Evolutionary conservation across 495 filamentous ascomycete genomes (phyloP).

Genomic region (Amniculicola lignicola): DNA sequence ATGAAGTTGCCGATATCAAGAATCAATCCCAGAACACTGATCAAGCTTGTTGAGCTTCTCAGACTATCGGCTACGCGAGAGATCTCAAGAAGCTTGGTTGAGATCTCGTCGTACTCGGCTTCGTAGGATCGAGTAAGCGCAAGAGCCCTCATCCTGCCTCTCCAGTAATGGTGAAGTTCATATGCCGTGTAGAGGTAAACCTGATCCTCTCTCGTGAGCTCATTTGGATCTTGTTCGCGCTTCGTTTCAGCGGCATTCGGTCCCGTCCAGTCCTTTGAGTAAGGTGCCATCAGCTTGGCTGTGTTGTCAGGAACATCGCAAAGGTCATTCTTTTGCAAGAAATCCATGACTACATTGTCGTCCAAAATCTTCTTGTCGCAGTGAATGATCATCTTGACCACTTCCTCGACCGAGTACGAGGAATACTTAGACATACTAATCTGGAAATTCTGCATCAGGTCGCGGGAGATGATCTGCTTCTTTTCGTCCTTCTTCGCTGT

Average conservation of each 20-base stretch:
- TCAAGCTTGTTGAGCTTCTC: slow-evolving; percentile 83
- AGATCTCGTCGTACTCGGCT: slow-evolving; percentile 86
- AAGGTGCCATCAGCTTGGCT: slow-evolving; percentile 86
- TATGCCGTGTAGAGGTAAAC: slow-evolving; percentile 90
- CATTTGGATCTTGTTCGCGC: slow-evolving; percentile 80
- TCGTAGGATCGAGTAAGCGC: slow-evolving; percentile 82
- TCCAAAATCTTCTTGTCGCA: slow-evolving; percentile 90
- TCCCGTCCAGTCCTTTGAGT: slow-evolving; percentile 94
- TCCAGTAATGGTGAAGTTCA: slow-evolving; percentile 98
- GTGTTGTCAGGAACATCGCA: slow-evolving; percentile 89
- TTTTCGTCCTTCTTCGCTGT: slow-evolving; percentile 80
- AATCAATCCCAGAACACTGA: slow-evolving; percentile 94
- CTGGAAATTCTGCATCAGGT: slow-evolving; percentile 87
- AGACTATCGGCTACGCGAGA: slow-evolving; percentile 84
- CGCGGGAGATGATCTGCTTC: slow-evolving; percentile 93
- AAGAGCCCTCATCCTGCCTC: slow-evolving; percentile 89
- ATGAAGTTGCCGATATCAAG: slow-evolving; percentile 98
- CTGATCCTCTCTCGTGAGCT: slow-evolving; percentile 92
- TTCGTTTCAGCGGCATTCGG: slow-evolving; percentile 74
- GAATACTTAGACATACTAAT: slow-evolving; percentile 91
- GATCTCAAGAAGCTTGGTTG: slow-evolving; percentile 73
- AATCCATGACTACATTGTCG: slow-evolving; percentile 95
- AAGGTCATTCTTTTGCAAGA: slow-evolving; percentile 86
- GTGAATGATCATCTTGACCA: slow-evolving; percentile 90
- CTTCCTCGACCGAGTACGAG: slow-evolving; percentile 69